Evolutionary conservation across 805 yeast genomes (phyloP), one percentile per base, ranked within the genome.

Genomic region (Lipomyces mesembrius): DNA sequence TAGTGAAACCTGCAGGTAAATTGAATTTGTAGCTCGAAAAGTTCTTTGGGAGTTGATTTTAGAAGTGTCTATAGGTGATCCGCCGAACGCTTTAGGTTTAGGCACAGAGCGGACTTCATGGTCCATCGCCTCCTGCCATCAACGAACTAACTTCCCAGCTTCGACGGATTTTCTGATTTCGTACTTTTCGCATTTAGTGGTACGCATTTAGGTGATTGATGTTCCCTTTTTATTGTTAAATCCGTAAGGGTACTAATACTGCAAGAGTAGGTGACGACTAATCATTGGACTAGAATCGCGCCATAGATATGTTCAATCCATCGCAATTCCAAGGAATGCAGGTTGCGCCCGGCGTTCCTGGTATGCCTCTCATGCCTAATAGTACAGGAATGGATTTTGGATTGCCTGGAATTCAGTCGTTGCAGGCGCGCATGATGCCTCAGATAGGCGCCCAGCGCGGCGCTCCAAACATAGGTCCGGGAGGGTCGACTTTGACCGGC

Each of bases 401-500:
- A 20, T 63, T 67, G 43, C 68, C 72, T 2, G 66, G 69, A 39
- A 72, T 72, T 57, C 74, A 72, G 62, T 66, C 69, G 9, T 54
- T 72, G 59, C 73, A 70, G 61, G 68, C 84, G 62, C 90, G 88
- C 72, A 88, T 89, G 76, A 80, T 88, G 80, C 93, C 92, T 1
- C 82, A 80, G 69, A 75, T 72, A n/a, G 71, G 72, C 57, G 63
- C 56, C 2, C 49, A 43, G 20, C 57, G 25, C 12, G 65, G 61
- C 22, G 65, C 63, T 4, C 59, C 69, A 22, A 87, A 83, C 20
- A 25, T 14, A 3, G 61, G 57, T 73, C 90, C 69, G 87, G 87
- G 74, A 87, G 90, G 69, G 95, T 95, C 55, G 81, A 80, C 32
- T 49, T 76, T 74, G 80, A 3, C 79, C 81, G 37, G 81, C 83